Percentiles rank a stretch among this genome's conserved stretches.
phyloP scores from a whole-genome alignment of 1,139 yeast genomes.

The Pichia sorboxylosa region DNA sequence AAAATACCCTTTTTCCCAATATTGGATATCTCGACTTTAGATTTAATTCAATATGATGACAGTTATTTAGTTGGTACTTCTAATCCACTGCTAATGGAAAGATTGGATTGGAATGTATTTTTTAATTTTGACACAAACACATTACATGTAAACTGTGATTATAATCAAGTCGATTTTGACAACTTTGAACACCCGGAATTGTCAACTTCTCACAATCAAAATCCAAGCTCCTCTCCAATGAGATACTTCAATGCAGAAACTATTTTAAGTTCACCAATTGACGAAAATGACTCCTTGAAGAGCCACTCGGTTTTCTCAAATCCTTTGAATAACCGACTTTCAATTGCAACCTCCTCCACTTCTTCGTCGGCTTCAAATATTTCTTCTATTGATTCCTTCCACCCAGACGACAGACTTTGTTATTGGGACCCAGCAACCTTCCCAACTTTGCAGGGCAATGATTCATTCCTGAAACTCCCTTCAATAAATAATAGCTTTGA shows the following conservation, averaged over 20 bases:
- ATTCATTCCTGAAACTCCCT: background rate
- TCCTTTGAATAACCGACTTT: background rate
- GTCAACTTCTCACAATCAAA: background rate
- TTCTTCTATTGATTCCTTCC: conserved; percentile 8
- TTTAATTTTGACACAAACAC: conserved; percentile 33
- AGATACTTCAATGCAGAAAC: background rate
- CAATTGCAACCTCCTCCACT: conserved; percentile 1
- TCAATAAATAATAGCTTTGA: conserved; percentile 1
- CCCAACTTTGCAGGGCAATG: conserved; percentile 9
- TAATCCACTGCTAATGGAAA: conserved; percentile 38
- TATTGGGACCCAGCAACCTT: conserved; percentile 16
- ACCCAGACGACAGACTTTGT: conserved; percentile 5
- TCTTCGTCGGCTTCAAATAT: conserved; percentile 4
- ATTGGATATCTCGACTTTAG: conserved; percentile 40
- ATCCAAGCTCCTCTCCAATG: background rate
- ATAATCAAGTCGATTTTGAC: conserved; percentile 3
- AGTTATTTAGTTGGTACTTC: conserved; percentile 44
- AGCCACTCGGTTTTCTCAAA: too few relatives aligned
- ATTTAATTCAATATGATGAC: conserved; percentile 32
- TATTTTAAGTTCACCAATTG: background rate
- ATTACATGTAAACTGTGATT: conserved; percentile 1
- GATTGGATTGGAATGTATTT: conserved; percentile 38
- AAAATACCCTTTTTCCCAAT: conserved; percentile 38
- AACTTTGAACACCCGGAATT: conserved; percentile 1
- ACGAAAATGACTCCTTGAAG: background rate